phyloP scores from a whole-genome alignment of 495 filamentous ascomycete species.

The Opeltia flavorubescens region DNA sequence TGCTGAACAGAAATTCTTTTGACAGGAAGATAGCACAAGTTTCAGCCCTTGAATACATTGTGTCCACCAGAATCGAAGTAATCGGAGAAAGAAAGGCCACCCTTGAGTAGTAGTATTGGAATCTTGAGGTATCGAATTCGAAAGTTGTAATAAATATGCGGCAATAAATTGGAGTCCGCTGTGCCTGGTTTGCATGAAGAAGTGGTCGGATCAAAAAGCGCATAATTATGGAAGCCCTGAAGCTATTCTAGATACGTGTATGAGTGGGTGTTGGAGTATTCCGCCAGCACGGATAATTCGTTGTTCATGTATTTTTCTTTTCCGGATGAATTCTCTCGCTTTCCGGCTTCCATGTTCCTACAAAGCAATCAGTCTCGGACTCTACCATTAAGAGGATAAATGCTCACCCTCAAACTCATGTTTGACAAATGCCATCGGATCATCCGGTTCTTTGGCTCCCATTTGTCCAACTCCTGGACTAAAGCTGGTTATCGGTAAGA shows the following conservation, averaged over 20 bases:
- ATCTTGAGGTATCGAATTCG: not conserved
- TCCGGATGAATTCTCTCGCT: conserved; percentile 27
- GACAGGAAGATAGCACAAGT: conserved; percentile 10
- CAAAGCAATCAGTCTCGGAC: conserved; percentile 1
- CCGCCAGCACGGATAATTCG: not conserved
- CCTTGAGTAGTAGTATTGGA: not conserved
- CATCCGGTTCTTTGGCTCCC: conserved; percentile 77
- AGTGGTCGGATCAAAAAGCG: too few relatives aligned
- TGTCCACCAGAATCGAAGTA: conserved; percentile 5
- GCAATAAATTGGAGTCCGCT: too few relatives aligned
- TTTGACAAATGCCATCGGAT: conserved; percentile 96
- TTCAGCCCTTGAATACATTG: conserved; percentile 22
- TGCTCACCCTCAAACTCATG: conserved; percentile 84
- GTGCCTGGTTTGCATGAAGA: too few relatives aligned
- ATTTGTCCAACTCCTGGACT: conserved; percentile 90
- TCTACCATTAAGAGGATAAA: not conserved
- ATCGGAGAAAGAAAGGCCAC: not conserved
- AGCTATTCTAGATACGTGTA: not conserved
- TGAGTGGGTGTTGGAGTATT: not conserved
- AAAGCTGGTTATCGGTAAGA: conserved; percentile 93
- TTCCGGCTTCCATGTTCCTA: conserved; percentile 73
- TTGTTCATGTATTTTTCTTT: conserved; percentile 6
- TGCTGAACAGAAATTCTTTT: not conserved
- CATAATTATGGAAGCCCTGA: not conserved
- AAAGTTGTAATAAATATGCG: not conserved